These are phyloP conservation scores for Termitomyces heimii DNA, from an alignment of 768 basidiomycete species.

Conservation along the genomic window DNA sequence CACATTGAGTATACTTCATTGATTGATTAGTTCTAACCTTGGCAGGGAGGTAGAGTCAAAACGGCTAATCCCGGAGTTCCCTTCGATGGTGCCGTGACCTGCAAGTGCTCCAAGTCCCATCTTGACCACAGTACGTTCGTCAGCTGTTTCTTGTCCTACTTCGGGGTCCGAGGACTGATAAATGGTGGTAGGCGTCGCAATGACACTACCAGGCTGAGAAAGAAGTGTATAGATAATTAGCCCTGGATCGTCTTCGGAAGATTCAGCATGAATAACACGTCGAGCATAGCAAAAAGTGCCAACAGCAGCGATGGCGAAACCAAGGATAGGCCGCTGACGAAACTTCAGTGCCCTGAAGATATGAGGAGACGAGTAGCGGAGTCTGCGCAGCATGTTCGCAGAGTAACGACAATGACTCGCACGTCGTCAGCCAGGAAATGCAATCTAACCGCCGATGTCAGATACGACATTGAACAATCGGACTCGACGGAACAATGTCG, in stretches of 20 bases:
- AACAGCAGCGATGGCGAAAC: conserved; percentile 6
- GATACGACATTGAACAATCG: not conserved
- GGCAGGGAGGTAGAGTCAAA: conserved; percentile 12
- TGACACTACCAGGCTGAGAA: not conserved
- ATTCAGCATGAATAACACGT: conserved; percentile 8
- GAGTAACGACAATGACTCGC: not conserved
- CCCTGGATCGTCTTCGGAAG: not conserved
- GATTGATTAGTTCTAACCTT: conserved; percentile 4
- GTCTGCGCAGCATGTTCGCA: not conserved
- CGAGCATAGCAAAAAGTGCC: conserved; percentile 8
- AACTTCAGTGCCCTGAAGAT: not conserved
- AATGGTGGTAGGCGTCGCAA: not conserved
- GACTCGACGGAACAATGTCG: not conserved
- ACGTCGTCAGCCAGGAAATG: too few relatives aligned
- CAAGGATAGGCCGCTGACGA: conserved; percentile 2
- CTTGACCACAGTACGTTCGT: not conserved
- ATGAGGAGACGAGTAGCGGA: not conserved
- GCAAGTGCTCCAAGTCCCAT: not conserved
- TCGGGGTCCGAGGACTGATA: not conserved
- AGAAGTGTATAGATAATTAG: not conserved
- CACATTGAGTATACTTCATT: not conserved
- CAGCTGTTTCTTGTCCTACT: not conserved
- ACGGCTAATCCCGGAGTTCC: conserved; percentile 12
- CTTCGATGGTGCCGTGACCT: conserved; percentile 2
- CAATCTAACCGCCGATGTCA: not conserved